Conservation (phyloP, 2,329 filamentous ascomycete species). For the Colletotrichum viniferum region DNA sequence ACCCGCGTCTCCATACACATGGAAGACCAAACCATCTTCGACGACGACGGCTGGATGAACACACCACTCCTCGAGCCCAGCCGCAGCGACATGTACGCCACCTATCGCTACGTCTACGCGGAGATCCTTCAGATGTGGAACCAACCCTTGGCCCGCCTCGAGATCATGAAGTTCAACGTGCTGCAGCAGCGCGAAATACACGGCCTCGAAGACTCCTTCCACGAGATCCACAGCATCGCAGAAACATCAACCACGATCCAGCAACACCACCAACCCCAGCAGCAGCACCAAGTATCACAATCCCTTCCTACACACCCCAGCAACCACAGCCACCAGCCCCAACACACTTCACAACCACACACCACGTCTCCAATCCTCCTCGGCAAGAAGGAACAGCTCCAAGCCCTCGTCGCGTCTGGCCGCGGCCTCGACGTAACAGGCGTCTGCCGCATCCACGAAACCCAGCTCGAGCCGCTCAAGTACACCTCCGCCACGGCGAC, state of each 20-base stretch:
- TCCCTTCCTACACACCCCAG: constrained; percentile 20
- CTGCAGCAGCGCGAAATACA: constrained; percentile 51
- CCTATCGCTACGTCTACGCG: constrained; percentile 70
- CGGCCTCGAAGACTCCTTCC: constrained; percentile 34
- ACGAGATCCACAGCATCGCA: constrained; percentile 40
- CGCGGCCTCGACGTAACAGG: constrained; percentile 67
- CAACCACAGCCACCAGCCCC: not conserved
- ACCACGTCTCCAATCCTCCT: constrained; percentile 58
- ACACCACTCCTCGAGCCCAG: constrained; percentile 61
- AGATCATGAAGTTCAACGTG: constrained; percentile 73
- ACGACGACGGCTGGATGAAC: constrained; percentile 70
- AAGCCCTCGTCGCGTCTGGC: constrained; percentile 53
- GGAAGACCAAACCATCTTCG: constrained; percentile 68
- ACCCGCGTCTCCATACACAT: constrained; percentile 57
- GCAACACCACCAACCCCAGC: constrained; percentile 32
- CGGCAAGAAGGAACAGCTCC: constrained; percentile 58
- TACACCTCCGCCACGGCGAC: constrained; percentile 45
- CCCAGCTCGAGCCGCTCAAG: constrained; percentile 62
- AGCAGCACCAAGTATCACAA: constrained; percentile 45
- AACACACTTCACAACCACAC: constrained; percentile 28
- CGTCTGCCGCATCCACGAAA: constrained; percentile 66
- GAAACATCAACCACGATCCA: constrained; percentile 31
- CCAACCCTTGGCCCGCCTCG: constrained; percentile 64
- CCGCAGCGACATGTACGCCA: constrained; percentile 54
- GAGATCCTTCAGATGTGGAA: constrained; percentile 72